Base-by-base conservation (phyloP, 1,284 basidiomycete species). In the Ustilago cynodontis region DNA sequence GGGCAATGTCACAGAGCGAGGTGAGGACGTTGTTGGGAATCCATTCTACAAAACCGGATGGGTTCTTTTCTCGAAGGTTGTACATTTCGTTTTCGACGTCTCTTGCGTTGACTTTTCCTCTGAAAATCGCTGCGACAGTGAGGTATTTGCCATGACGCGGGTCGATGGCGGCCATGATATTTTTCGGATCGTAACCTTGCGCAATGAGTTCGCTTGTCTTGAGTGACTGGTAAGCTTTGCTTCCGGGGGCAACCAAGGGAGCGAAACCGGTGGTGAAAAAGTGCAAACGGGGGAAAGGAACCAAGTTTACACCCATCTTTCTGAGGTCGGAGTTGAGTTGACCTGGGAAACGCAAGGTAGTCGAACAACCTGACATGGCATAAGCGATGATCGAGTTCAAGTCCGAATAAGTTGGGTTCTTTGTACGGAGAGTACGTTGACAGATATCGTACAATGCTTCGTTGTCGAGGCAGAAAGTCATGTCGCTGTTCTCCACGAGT, bases 331-430 rank as follows among this genome's bases (percentile, higher is more conserved):
- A 94, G 86, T 97, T 97, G 65, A 96, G 89, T 86, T 95, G 93
- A 29, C 95, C 95, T 26, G 95, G 94, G 90, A 99, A 98, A 69
- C 94, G 94, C 87, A 97, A 88, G 87, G 93, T 95, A 71, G 95
- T 97, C 13, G 94, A 95, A 86, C 95, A 93, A 86, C 96, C 96
- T 58, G 93, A 95, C 97, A 99, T 99, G 87, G 98, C 97, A 80
- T 94, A 91, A 31, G 94, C 96, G 61, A 99, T 94, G 76, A 99
- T 91, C 87, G 93, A 37, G 73, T 82, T 83, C 58, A 79, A 67
- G 56, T 71, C 69, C 22, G 67, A 59, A 58, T 85, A 84, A 28
- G 76, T 79, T n/a, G 84, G 83, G 29, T 78, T 87, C 76, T 91
- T 89, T 53, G 91, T 89, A 84, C 93, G 93, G 66, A 95, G 88